Evolutionary conservation across 768 basidiomycete genomes (phyloP).

Genomic region (Phanerochaete carnosa): DNA sequence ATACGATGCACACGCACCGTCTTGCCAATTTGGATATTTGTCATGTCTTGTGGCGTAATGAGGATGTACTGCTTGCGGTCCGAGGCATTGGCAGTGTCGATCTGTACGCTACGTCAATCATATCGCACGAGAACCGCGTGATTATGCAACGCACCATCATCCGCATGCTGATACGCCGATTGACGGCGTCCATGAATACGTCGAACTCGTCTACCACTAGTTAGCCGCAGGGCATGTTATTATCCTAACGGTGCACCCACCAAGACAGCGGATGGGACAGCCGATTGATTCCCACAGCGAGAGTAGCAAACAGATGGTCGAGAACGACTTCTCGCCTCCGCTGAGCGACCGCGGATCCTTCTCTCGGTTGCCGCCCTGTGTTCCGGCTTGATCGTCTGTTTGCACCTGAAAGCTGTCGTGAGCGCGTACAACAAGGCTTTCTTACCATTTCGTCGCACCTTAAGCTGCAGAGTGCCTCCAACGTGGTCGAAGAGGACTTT

Average conservation of each 20-base stretch:
- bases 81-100: slow-evolving; percentile 84
- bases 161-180: slow-evolving; percentile 89
- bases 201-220: slow-evolving; percentile 82
- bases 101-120: slow-evolving; percentile 46
- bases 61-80: slow-evolving; percentile 92
- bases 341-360: slow-evolving; percentile 86
- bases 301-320: slow-evolving; percentile 90
- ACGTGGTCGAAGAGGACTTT: slow-evolving; percentile 86
- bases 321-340: slow-evolving; percentile 96
- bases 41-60: slow-evolving; percentile 95
- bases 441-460: slow-evolving; percentile 34
- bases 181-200: slow-evolving; percentile 95
- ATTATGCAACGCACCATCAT: slow-evolving; percentile 84
- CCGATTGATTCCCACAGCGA: slow-evolving; percentile 95
- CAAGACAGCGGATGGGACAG: slow-evolving; percentile 90
- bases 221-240: neutral
- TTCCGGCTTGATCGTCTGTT: slow-evolving; percentile 74
- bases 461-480: slow-evolving; percentile 58
- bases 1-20: slow-evolving; percentile 76
- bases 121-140: too few species aligned
- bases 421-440: neutral
- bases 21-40: slow-evolving; percentile 60
- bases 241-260: slow-evolving; percentile 35
- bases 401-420: slow-evolving; percentile 49
- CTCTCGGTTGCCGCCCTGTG: slow-evolving; percentile 52